phyloP scores from a whole-genome alignment of 306 rosid genomes.

The Lathyrus aphaca region DNA sequence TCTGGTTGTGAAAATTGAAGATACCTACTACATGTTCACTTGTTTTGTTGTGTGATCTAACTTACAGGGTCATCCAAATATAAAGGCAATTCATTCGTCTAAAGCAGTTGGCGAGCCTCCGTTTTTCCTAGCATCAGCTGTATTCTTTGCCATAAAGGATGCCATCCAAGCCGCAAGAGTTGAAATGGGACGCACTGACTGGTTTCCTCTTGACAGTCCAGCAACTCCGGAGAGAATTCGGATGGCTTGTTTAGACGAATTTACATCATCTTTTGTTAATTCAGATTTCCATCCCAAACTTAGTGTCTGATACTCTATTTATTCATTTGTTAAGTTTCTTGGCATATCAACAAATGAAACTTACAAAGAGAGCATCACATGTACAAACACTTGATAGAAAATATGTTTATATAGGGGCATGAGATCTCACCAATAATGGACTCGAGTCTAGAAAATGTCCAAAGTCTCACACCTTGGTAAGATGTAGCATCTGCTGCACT shows the following conservation, averaged over 20 bases:
- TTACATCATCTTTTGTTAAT: conserved; percentile 48
- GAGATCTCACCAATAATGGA: conserved; percentile 1
- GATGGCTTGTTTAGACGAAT: conserved; percentile 85
- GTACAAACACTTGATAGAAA: conserved; percentile 1
- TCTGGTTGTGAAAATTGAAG: neutral
- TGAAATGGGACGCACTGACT: conserved; percentile 62
- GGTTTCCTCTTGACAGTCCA: conserved; percentile 95
- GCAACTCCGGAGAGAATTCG: conserved; percentile 96
- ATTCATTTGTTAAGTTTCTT: conserved; percentile 16
- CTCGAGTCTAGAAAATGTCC: conserved; percentile 1
- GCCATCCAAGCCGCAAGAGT: conserved; percentile 78
- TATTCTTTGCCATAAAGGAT: conserved; percentile 83
- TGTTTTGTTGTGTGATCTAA: conserved; percentile 31
- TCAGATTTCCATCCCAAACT: conserved; percentile 73
- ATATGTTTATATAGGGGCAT: conserved; percentile 12
- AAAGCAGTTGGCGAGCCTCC: conserved; percentile 99
- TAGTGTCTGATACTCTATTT: conserved; percentile 55
- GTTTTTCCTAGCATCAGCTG: conserved; percentile 85
- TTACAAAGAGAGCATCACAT: neutral
- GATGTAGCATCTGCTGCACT: conserved; percentile 10
- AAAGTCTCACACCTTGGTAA: neutral
- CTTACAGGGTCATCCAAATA: conserved; percentile 88
- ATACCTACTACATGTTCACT: neutral
- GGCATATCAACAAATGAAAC: conserved; percentile 4
- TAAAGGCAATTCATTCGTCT: conserved; percentile 89